phyloP scores from a whole-genome alignment of 2,329 filamentous ascomycete genomes.

The Aureobasidium sp. region DNA sequence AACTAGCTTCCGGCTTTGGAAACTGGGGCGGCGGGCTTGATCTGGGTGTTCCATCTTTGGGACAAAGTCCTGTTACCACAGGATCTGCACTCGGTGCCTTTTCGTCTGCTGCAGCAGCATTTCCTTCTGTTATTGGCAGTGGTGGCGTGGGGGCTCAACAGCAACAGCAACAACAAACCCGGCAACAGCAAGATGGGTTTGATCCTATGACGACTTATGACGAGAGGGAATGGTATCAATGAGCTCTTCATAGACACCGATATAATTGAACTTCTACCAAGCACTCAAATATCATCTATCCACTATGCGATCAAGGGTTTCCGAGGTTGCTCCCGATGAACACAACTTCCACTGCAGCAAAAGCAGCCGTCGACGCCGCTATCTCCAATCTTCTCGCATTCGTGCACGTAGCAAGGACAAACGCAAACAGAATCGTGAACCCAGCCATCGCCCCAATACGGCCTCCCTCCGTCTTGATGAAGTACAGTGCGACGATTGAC shows the following conservation, averaged over 20 bases:
- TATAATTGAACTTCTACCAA: background rate
- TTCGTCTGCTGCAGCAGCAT: background rate
- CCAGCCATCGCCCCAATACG: background rate
- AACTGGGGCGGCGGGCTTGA: conserved; percentile 40
- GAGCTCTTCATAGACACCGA: background rate
- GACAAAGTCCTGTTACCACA: background rate
- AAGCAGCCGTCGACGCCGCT: background rate
- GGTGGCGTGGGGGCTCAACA: background rate
- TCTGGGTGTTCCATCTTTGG: background rate
- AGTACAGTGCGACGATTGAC: background rate
- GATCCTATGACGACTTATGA: conserved; percentile 11
- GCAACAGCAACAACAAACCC: background rate
- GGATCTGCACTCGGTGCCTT: background rate
- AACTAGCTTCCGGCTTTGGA: conserved; percentile 52
- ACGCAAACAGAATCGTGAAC: background rate
- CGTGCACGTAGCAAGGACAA: background rate
- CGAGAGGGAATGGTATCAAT: conserved; percentile 13
- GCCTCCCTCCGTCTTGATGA: background rate
- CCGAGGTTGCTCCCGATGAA: background rate
- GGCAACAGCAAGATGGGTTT: background rate
- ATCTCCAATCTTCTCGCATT: background rate
- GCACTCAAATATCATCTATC: background rate
- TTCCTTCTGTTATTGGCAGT: background rate
- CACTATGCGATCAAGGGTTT: background rate
- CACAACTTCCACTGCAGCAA: background rate